Percentiles rank a stretch among this genome's conserved stretches.
phyloP scores from a whole-genome alignment of 192 early-diverging fungal genomes.

The Umbelopsis sp. region DNA sequence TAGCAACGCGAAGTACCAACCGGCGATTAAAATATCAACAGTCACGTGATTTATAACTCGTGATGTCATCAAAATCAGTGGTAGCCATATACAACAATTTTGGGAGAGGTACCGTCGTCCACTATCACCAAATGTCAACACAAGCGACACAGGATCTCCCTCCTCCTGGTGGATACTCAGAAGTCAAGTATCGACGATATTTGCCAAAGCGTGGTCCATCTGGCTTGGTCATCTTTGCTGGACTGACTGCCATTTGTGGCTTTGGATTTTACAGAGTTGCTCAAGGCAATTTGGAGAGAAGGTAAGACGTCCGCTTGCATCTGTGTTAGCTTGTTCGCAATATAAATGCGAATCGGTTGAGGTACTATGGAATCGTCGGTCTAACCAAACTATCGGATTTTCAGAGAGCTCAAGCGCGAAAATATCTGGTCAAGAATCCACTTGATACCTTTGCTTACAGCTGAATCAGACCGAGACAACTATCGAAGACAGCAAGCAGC shows the following conservation, averaged over 20 bases:
- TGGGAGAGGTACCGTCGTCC: not conserved
- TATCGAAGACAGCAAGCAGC: constrained; percentile 81
- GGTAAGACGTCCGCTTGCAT: constrained; percentile 47
- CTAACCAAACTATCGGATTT: not conserved
- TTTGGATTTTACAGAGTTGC: constrained; percentile 80
- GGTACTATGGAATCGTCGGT: too few relatives aligned
- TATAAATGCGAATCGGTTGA: too few relatives aligned
- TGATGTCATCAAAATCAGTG: not conserved
- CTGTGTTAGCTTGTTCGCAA: not conserved
- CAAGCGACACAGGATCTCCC: constrained; percentile 68
- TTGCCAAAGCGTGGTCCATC: constrained; percentile 90
- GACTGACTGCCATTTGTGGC: constrained; percentile 71
- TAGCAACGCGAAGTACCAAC: not conserved
- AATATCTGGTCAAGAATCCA: constrained; percentile 93
- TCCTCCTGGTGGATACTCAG: constrained; percentile 79
- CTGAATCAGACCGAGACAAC: constrained; percentile 91
- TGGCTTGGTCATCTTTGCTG: constrained; percentile 80
- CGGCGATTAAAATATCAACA: not conserved
- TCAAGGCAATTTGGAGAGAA: constrained; percentile 68
- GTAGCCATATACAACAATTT: not conserved
- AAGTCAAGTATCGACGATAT: constrained; percentile 87
- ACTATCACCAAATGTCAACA: constrained; percentile 21
- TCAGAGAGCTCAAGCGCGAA: constrained; percentile 88
- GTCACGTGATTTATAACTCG: not conserved
- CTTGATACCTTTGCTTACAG: constrained; percentile 88